Evolutionary conservation across 495 filamentous ascomycete genomes (phyloP), one percentile per base, ranked within the genome.

Genomic region (Penicillium manginii): DNA sequence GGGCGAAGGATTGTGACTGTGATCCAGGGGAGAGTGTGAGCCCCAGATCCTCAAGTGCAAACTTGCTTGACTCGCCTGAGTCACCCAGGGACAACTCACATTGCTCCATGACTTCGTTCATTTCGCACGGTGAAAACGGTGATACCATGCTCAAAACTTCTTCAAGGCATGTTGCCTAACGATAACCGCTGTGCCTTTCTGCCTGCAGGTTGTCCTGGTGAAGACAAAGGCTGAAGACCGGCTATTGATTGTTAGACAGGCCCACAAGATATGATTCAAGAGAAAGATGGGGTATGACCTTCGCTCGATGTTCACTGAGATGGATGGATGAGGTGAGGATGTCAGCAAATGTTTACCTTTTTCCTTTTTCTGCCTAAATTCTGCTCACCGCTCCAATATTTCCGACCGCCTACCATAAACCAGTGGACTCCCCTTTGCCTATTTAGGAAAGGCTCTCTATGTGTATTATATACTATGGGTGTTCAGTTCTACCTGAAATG

Each of bases 21-120:
- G 52, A 60, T 39, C 58, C 58, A 45, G 58, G 58, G 52, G 52
- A 55, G 21, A 60, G 57, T 60, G 58, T 60, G 52, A 60, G 52
- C 52, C 58, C 58, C 47, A 55, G 58, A 60, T 60, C 52, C n/a
- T 46, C 22, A 19, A 40, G 17, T 50, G n/a, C 35, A 33, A 50
- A 43, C 45, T 51, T 29, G 26, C 26, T 1, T 29, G 26, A 29
- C 26, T 29, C 39, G 19, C 12, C 33, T 19, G 31, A 10, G 43
- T 55, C 46, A 46, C 55, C 31, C 15, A 47, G 29, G 39, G 19
- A 11, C 32, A 50, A 60, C 58, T 60, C 52, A 60, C 52, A 49
- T 37, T 49, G 52, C 12, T 51, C 58, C 58, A 60, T 37, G 48
- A 33, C 39, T 12, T 32, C 40, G 7, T 52, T 39, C 55, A 58